Evolutionary conservation across 345 rosid genomes (phyloP), one percentile per base, ranked within the genome.

Genomic region (Viola odorata): DNA sequence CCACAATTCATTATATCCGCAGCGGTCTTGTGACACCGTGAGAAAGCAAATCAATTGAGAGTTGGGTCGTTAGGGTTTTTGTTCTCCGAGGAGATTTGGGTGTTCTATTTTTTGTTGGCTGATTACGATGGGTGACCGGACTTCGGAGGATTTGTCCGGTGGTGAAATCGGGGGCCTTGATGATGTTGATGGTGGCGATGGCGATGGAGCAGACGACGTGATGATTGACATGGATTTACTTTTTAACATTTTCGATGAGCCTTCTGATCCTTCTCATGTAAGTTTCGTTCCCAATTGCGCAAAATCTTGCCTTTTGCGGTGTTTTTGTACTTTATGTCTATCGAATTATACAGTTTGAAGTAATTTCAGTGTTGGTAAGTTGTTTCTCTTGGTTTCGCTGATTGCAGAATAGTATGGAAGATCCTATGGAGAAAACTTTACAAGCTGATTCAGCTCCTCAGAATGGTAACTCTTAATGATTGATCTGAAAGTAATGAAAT

Each of bases 401-500:
- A 66, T 56, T 66, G 62, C 75, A 71, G 75, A 50, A 13, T 60
- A 52, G 16, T 51, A 8, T n/a, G 9, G 66, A 45, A 8, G 67
- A 55, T 60, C 37, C 38, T 38, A 36, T 41, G 3, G 17, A 3
- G 12, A 4, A 56, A 41, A 55, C 58, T 37, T 36, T 39, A 42
- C 14, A 65, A 47, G 67, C 15, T 4, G 75, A 39, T n/a, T 57
- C 36, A 11, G 55, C 56, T 36, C 55, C 41, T n/a, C 64, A 57
- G 32, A 57, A 42, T 61, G 71, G 75, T 72, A 23, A 23, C 32
- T 23, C 32, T 23, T 23, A 23, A 23, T 23, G 32, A 23, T 23
- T 23, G 32, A 23, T 23, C 32, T 23, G 32, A 23, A 23, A 23
- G 32, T 23, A 23, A 23, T 23, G 32, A 23, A 23, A 23, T 23